These are phyloP conservation scores for Picea abies DNA, from an alignment of 83 land plant species.

Conservation along the genomic window DNA sequence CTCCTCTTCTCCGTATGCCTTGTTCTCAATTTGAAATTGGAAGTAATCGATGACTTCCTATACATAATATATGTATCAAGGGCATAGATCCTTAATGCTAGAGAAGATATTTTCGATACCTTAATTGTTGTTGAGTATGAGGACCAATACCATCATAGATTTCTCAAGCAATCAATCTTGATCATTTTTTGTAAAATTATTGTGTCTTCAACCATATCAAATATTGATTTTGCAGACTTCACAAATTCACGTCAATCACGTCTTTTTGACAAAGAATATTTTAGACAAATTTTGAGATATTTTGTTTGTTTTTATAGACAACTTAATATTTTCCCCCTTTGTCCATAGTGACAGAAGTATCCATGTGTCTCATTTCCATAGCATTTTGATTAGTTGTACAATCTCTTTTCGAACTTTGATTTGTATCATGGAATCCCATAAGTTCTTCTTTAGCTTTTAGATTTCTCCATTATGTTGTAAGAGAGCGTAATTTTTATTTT, in stretches of 20 bases:
- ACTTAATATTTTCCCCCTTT: too few species aligned
- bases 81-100: slow-evolving; percentile 76
- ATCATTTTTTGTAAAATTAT: slow-evolving; percentile 80
- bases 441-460: slow-evolving; percentile 45
- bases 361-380: not conserved
- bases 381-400: not conserved
- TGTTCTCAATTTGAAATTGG: not conserved
- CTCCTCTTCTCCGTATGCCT: too few species aligned
- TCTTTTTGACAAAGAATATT: too few species aligned
- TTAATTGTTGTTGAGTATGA: slow-evolving; percentile 84
- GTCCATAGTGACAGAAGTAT: not conserved
- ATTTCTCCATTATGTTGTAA: slow-evolving; percentile 53
- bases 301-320: too few species aligned
- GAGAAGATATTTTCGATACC: slow-evolving; percentile 66
- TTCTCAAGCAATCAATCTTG: slow-evolving; percentile 63
- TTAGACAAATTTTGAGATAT: too few species aligned
- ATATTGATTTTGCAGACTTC: too few species aligned
- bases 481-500: slow-evolving; percentile 74
- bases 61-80: slow-evolving; percentile 84
- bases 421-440: slow-evolving; percentile 26
- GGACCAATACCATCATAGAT: slow-evolving; percentile 93
- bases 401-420: slow-evolving; percentile 16
- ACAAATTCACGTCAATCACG: too few species aligned
- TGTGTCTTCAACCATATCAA: slow-evolving; percentile 67
- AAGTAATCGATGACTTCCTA: slow-evolving; percentile 27